Evolutionary conservation across 2,329 filamentous ascomycete genomes (phyloP).

Genomic region (Fusarium fujikuroi): DNA sequence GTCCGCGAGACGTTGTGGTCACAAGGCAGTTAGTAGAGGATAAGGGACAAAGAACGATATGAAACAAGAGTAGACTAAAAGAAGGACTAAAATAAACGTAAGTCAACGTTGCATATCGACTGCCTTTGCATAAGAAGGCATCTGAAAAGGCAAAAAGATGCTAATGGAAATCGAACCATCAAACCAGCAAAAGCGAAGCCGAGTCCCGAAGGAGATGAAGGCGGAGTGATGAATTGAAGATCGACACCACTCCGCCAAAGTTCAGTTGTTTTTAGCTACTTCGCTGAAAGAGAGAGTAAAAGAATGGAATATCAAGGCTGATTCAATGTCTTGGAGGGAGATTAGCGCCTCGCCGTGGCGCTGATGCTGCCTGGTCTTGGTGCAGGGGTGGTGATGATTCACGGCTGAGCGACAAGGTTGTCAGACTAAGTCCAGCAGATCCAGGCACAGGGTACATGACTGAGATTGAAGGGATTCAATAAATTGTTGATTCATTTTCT

Average conservation of each 20-base stretch:
- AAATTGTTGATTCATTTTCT: rapidly evolving
- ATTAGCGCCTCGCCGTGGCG: background rate
- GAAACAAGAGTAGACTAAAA: background rate
- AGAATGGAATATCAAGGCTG: background rate
- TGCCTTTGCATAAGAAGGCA: no score
- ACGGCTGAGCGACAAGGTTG: background rate
- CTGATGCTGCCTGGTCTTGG: background rate
- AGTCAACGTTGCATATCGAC: background rate
- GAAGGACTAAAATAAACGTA: background rate
- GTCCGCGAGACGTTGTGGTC: background rate
- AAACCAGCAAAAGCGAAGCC: constrained; percentile 21
- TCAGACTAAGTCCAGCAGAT: rapidly evolving
- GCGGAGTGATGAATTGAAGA: background rate
- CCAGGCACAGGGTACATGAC: background rate
- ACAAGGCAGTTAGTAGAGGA: background rate
- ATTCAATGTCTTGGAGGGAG: background rate
- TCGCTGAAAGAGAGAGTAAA: background rate
- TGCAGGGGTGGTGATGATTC: background rate
- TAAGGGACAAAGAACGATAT: background rate
- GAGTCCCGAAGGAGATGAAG: background rate
- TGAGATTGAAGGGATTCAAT: rapidly evolving
- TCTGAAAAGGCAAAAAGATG: background rate
- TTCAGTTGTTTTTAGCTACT: constrained; percentile 5
- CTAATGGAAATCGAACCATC: background rate
- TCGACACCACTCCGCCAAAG: constrained; percentile 3